Evolutionary conservation across 164 flowering plant species (phyloP), one percentile per base, ranked within the genome.

Genomic region (Liriodendron chinense): DNA sequence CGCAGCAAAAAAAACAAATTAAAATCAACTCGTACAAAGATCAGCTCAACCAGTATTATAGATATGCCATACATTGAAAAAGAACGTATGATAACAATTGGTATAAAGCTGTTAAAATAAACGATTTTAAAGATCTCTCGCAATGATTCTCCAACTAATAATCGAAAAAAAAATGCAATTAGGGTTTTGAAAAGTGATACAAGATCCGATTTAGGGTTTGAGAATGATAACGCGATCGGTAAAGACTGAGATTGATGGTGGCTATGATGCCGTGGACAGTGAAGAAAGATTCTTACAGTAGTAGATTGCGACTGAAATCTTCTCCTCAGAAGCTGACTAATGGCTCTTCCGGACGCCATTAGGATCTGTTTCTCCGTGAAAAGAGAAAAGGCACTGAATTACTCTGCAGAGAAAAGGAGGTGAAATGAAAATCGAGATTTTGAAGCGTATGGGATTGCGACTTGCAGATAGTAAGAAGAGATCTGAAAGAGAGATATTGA

Each of bases 281-380:
- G 63, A 28, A 16, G 69, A 6, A 34, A 34, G 71, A 72, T 13
- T 18, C 64, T 63, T 59, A 77, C 79, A 62, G 78, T 61, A 50
- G 73, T 72, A 21, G 64, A 76, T 67, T 78, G 81, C 22, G 75
- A 65, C 34, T 76, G 81, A 67, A 82, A 53, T 63, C 74, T 82
- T 73, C 78, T 73, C 68, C 76, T 76, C 62, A 82, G 69, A 68
- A 82, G 67, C 24, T 76, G 84, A 21, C 70, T 59, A 78, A 82
- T 78, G 79, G 78, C 79, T 82, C 81, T 82, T 20, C 81, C 74
- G 7, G 76, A n/a, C 59, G 81, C 79, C 84, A 82, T 78, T 75
- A 26, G 34, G 50, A 69, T 50, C 65, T 43, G 67, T 56, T 43
- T 26, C 59, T 53, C 59, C 59, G 59, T 16, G 18, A 16, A 16